phyloP scores from a whole-genome alignment of 129 eudicot genomes.

The Pittosporum tobira region DNA sequence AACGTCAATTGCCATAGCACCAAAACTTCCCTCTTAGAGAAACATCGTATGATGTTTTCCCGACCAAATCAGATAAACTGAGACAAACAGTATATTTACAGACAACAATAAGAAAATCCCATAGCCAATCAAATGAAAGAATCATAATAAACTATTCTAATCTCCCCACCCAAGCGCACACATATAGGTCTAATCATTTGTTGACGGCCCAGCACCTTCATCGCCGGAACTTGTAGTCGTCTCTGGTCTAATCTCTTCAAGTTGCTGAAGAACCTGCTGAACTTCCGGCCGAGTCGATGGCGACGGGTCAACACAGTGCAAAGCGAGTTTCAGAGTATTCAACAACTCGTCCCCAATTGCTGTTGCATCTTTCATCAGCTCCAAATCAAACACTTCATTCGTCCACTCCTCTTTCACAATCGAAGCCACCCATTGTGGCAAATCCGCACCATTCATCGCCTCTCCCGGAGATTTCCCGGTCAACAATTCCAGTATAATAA shows the following conservation, averaged over 20 bases:
- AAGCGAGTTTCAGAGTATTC: conserved; percentile 13
- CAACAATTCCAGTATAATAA: conserved; percentile 4
- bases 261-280: conserved; percentile 12
- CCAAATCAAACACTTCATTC: conserved; percentile 13
- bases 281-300: conserved; percentile 10
- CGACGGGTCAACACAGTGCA: conserved; percentile 13
- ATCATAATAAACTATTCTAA: background rate
- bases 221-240: conserved; percentile 2
- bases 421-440: conserved; percentile 15
- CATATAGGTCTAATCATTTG: background rate
- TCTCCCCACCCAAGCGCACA: background rate
- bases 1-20: too few species aligned
- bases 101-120: background rate
- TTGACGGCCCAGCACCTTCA: conserved; percentile 10
- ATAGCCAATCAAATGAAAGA: conserved; percentile 2
- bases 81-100: background rate
- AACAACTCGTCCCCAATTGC: conserved; percentile 10
- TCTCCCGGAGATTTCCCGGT: conserved; percentile 15
- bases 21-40: background rate
- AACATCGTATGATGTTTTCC: background rate
- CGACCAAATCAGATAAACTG: background rate
- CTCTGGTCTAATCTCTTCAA: conserved; percentile 10
- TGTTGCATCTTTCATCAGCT: conserved; percentile 13
- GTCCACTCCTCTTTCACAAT: conserved; percentile 6
- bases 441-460: conserved; percentile 2